Evolutionary conservation across 306 rosid genomes (phyloP).

Genomic region (Glycine latifolia): DNA sequence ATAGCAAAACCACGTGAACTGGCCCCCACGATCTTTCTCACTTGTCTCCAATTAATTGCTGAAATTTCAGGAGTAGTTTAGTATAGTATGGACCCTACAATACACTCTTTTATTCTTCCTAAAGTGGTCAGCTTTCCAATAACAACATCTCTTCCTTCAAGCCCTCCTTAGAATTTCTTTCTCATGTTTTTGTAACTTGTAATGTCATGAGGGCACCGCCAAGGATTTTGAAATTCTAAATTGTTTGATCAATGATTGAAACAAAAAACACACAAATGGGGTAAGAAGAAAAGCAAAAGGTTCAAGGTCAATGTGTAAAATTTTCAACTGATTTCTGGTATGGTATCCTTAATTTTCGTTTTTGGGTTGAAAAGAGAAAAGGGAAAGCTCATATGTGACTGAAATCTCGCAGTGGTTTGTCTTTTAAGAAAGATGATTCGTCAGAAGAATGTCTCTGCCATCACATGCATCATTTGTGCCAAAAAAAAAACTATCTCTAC

Average conservation of each 20-base stretch:
- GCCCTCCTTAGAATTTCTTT: not conserved
- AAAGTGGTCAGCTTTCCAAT: conserved; percentile 12
- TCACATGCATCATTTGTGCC: not conserved
- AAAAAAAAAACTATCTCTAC: not conserved
- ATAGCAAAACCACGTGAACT: conserved; percentile 56
- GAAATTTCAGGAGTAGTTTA: conserved; percentile 37
- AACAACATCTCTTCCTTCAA: not conserved
- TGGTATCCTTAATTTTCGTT: conserved; percentile 9
- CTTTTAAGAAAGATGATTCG: not conserved
- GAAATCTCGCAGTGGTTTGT: conserved; percentile 19
- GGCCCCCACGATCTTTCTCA: conserved; percentile 54
- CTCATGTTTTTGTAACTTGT: not conserved
- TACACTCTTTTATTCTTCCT: conserved; percentile 40
- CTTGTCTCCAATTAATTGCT: conserved; percentile 54
- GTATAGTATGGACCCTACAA: conserved; percentile 21
- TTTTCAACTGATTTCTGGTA: not conserved
- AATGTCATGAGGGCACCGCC: not conserved
- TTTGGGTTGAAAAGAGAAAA: conserved; percentile 3
- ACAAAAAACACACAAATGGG: not conserved
- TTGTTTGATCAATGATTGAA: conserved; percentile 19
- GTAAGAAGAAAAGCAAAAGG: not conserved
- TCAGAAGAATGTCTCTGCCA: conserved; percentile 6
- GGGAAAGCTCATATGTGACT: not conserved
- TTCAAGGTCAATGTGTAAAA: conserved; percentile 16
- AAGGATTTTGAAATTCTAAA: not conserved